Percentiles rank a stretch among this genome's conserved stretches.
Evolutionary conservation across 2,329 filamentous ascomycete species (phyloP).

Genomic region (Penicillium sp.): DNA sequence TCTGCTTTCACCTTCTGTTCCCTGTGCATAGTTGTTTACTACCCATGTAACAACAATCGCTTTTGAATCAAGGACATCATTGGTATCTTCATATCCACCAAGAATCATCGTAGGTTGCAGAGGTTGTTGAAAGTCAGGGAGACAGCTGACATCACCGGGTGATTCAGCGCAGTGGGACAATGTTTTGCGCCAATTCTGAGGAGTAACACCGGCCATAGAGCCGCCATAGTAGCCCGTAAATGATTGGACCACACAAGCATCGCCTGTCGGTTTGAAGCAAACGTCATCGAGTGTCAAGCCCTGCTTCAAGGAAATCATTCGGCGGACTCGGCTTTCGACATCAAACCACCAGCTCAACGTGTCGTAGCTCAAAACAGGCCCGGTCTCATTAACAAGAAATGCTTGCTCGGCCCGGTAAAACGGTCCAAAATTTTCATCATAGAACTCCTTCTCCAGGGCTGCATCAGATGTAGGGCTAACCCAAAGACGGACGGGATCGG

Average conservation of each 20-base stretch:
- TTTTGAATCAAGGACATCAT: slow-evolving; percentile 65
- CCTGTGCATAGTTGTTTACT: slow-evolving; percentile 78
- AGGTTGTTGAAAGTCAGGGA: slow-evolving; percentile 85
- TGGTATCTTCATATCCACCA: slow-evolving; percentile 66
- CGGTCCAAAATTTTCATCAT: slow-evolving; percentile 87
- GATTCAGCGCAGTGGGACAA: slow-evolving; percentile 71
- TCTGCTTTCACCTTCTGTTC: slow-evolving; percentile 62
- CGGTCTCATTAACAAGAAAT: slow-evolving; percentile 88
- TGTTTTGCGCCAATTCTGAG: slow-evolving; percentile 66
- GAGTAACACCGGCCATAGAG: slow-evolving; percentile 58
- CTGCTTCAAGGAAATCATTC: slow-evolving; percentile 65
- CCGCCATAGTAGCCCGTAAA: slow-evolving; percentile 83
- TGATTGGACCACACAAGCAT: slow-evolving; percentile 89
- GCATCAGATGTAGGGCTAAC: slow-evolving; percentile 91
- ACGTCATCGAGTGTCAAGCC: slow-evolving; percentile 73
- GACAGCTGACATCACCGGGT: slow-evolving; percentile 68
- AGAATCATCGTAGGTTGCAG: slow-evolving; percentile 81
- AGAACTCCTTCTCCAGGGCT: slow-evolving; percentile 89
- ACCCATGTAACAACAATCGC: slow-evolving; percentile 94
- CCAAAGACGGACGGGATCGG: slow-evolving; percentile 87
- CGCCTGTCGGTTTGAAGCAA: slow-evolving; percentile 88
- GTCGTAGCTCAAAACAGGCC: slow-evolving; percentile 81
- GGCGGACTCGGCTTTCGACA: slow-evolving; percentile 72
- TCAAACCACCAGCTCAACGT: slow-evolving; percentile 92
- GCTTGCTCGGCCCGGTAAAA: slow-evolving; percentile 93